Percentiles rank a stretch among this genome's conserved stretches.
phyloP scores from a whole-genome alignment of 192 early-diverging fungal genomes.

The Umbelopsis ramanniana region DNA sequence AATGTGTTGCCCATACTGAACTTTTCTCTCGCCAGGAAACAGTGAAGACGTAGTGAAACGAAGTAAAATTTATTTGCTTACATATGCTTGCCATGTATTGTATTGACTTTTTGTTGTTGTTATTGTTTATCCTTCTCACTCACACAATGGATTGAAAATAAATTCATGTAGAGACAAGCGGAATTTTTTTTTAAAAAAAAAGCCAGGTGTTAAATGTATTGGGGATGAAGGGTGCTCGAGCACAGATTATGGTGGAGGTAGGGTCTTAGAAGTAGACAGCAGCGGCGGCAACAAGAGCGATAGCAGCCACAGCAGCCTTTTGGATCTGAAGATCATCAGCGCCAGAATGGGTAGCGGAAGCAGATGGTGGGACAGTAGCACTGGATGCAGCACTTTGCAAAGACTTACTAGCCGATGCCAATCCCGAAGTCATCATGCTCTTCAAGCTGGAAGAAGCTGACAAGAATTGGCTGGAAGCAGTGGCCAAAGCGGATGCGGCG shows the following conservation, averaged over 20 bases:
- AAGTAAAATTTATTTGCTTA: no score
- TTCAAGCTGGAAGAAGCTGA: background rate
- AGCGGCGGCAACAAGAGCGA: background rate
- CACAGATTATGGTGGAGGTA: background rate
- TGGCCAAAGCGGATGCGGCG: conserved; percentile 1
- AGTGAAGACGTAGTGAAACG: no score
- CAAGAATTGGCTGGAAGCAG: conserved; percentile 1
- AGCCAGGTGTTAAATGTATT: background rate
- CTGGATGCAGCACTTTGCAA: background rate
- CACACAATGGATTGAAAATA: no score
- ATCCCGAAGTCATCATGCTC: background rate
- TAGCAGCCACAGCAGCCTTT: conserved; percentile 11
- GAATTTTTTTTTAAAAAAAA: no score
- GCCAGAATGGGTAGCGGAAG: background rate
- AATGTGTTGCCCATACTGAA: no score
- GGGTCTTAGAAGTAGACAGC: conserved; percentile 3
- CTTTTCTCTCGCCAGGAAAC: no score
- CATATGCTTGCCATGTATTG: no score
- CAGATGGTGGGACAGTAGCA: conserved; percentile 1
- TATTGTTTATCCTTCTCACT: no score
- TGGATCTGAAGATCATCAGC: background rate
- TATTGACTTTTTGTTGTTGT: no score
- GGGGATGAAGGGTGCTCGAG: background rate
- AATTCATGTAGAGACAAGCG: background rate
- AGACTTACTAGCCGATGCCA: background rate